These are phyloP conservation scores for Schoenoplectus triqueter DNA, from an alignment of 202 grass and related monocot species.

Conservation along the genomic window DNA sequence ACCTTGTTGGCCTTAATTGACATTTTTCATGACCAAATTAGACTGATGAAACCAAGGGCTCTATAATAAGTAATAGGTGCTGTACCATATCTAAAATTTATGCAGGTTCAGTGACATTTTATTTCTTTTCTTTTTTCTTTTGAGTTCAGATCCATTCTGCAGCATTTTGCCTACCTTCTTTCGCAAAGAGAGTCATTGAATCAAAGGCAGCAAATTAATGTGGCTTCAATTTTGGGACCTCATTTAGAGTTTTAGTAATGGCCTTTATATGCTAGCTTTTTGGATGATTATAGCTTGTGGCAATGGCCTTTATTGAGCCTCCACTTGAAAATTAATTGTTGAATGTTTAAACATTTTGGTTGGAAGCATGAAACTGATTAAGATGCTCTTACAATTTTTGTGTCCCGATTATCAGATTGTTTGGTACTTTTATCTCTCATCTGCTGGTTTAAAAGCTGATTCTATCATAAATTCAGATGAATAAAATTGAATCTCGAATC, in stretches of 20 bases:
- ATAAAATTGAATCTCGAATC: neutral
- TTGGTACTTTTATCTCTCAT: neutral
- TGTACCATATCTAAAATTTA: neutral
- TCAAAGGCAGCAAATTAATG: slow-evolving; percentile 44
- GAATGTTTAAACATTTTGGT: neutral
- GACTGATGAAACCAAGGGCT: neutral
- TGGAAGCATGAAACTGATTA: neutral
- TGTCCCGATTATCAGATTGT: neutral
- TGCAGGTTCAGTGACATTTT: neutral
- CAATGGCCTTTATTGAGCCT: neutral
- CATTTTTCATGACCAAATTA: neutral
- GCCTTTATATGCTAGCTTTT: slow-evolving; percentile 1
- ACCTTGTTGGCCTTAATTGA: neutral
- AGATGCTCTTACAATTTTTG: neutral
- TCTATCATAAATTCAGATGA: neutral
- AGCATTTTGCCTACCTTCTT: slow-evolving; percentile 93
- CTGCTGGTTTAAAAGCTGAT: neutral
- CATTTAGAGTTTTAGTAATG: neutral
- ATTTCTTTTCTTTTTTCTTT: neutral
- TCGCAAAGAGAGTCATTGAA: slow-evolving; percentile 84
- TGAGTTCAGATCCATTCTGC: slow-evolving; percentile 72
- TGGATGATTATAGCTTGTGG: neutral
- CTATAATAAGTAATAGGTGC: neutral
- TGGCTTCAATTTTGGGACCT: slow-evolving; percentile 23
- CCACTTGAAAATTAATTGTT: neutral